Base-by-base conservation (phyloP, 2,329 filamentous ascomycete species). In the Fusarium robinianum region DNA sequence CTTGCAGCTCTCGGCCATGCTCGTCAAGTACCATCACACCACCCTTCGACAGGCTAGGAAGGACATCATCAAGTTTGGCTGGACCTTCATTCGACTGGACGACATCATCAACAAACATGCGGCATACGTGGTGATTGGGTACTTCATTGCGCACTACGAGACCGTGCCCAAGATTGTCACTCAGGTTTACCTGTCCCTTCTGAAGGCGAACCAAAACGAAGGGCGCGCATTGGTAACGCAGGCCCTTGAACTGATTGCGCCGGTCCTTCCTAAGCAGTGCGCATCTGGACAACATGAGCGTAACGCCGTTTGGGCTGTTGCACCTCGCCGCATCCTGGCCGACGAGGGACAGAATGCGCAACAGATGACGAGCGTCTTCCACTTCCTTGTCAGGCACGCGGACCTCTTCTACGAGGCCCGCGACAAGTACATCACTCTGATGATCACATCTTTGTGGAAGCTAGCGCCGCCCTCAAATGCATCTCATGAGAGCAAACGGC, bases 31-130 rank as follows among this genome's bases (percentile, higher is more conserved):
- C 62, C 90, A 99, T 62, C 84, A 92, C 61, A 81, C 82, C 21
- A 87, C 90, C 40, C 80, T 99, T 2, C 88, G 95, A 57, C 94
- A 97, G 61, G 85, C 89, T 3, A 84, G 95, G 24, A 99, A 99
- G 69, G 94, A 99, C 54, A 92, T 99, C 51, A 99, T 99, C 63
- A 97, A 96, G 70, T 99, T 97, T 68, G 91, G 90, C 3, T 99
- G 94, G 94, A 96, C 91, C 12, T 97, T 96, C 64, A 99, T 99
- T 61, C 84, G 89, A 16, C 80, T 99, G n/a, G 95, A 99, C 63
- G 94, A 99, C 67, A 88, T 96, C 44, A 96, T 99, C 73, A 99
- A 97, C 75, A 99, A 99, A 68, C 94, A 97, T 66, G 94, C 92
- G 1, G 91, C 94, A 3, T 99, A 99, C 61, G 92, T 96, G 5